These are phyloP conservation scores for Skeletonema potamos DNA, from an alignment of 108 stramenopile species.

Conservation along the genomic window DNA sequence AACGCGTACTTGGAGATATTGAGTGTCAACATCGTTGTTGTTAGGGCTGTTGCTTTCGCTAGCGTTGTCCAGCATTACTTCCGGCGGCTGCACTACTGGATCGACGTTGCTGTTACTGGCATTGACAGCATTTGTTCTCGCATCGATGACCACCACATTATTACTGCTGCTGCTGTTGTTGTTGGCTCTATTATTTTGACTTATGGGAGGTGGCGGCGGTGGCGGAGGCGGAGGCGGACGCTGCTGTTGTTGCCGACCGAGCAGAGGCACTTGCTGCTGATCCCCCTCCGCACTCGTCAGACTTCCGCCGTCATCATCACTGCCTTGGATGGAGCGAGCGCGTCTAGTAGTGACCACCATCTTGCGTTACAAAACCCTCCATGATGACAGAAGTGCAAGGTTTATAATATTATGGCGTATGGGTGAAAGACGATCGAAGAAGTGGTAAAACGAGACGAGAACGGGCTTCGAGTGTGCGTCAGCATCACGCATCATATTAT, in stretches of 20 bases:
- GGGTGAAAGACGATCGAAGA: no score
- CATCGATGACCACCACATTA: not conserved
- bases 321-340: not conserved
- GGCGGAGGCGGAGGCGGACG: not conserved
- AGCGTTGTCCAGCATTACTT: not conserved
- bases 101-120: not conserved
- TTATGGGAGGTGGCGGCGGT: not conserved
- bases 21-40: not conserved
- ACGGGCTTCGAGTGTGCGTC: no score
- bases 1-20: not conserved
- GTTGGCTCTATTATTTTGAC: not conserved
- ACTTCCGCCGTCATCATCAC: not conserved
- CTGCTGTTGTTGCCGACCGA: not conserved
- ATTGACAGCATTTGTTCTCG: not conserved
- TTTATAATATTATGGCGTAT: no score
- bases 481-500: no score
- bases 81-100: not conserved
- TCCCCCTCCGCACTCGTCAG: not conserved
- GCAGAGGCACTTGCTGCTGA: not conserved
- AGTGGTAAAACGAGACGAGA: no score
- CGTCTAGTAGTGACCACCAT: no score
- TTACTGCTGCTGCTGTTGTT: not conserved
- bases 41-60: not conserved
- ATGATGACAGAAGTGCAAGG: no score
- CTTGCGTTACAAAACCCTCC: no score